Percentiles rank a stretch among this genome's conserved stretches.
Evolutionary conservation across 768 basidiomycete species (phyloP).

Genomic region (Leccinum arenicola): DNA sequence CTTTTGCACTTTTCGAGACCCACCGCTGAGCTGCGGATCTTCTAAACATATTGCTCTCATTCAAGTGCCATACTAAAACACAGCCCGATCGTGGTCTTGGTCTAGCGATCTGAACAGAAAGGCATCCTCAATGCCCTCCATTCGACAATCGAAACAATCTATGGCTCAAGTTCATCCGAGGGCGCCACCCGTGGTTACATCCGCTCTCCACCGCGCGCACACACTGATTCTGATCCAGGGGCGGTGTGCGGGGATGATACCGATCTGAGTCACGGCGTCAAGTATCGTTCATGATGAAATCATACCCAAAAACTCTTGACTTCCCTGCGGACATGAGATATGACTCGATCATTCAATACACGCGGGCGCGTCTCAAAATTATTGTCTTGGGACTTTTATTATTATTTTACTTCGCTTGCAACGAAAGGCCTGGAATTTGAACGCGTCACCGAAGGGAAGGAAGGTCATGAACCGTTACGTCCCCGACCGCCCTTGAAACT

Average conservation of each 20-base stretch:
- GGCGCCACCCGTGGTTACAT: conserved; percentile 25
- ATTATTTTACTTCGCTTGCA: conserved; percentile 26
- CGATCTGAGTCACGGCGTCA: conserved; percentile 11
- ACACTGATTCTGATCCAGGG: conserved; percentile 7
- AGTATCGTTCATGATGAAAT: conserved; percentile 8
- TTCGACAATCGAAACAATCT: conserved; percentile 4
- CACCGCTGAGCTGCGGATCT: conserved; percentile 7
- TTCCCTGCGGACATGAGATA: conserved; percentile 23
- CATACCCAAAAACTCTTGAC: conserved; percentile 4
- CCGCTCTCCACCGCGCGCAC: conserved; percentile 5
- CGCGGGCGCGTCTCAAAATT: conserved; percentile 11
- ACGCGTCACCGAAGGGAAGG: conserved; percentile 30
- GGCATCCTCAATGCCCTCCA: conserved; percentile 8
- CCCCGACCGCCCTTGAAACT: conserved; percentile 36
- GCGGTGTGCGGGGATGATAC: conserved; percentile 12
- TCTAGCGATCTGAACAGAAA: conserved; percentile 3
- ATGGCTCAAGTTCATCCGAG: conserved; percentile 15
- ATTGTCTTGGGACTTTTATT: conserved; percentile 14
- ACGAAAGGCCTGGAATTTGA: conserved; percentile 20
- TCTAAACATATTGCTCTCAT: conserved; percentile 14
- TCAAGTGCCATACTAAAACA: conserved; percentile 11
- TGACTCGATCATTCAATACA: not conserved
- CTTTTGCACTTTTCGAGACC: conserved; percentile 4
- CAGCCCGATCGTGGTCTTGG: conserved; percentile 16
- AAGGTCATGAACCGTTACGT: conserved; percentile 28